Evolutionary conservation across 2,329 filamentous ascomycete genomes (phyloP).

Genomic region (Penicillium capsulatum): DNA sequence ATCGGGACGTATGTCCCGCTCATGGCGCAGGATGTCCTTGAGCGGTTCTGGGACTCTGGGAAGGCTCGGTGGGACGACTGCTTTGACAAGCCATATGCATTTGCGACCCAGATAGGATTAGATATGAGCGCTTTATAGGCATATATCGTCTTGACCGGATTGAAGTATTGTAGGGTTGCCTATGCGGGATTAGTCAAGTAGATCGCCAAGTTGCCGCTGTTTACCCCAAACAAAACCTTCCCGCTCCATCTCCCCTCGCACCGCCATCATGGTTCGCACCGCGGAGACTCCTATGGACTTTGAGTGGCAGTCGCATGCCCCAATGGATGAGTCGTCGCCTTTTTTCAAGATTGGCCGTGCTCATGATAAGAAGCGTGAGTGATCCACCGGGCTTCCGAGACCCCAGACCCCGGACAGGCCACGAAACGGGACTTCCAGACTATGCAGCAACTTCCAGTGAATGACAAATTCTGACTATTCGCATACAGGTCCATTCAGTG

Average conservation of each 20-base stretch:
- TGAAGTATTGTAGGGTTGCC: too few species aligned
- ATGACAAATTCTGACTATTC: background rate
- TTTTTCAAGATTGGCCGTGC: conserved; percentile 47
- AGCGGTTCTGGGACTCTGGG: conserved; percentile 35
- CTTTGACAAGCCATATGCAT: conserved; percentile 33
- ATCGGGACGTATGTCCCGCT: conserved; percentile 31
- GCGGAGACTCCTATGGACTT: conserved; percentile 51
- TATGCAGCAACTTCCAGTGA: too few species aligned
- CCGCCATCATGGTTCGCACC: conserved; percentile 37
- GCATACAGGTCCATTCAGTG: conserved; percentile 35
- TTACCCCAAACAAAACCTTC: conserved; percentile 25
- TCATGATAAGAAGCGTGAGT: conserved; percentile 44
- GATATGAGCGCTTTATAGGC: too few species aligned
- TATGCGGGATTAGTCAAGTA: too few species aligned
- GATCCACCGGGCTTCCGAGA: background rate
- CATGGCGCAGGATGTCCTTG: conserved; percentile 29
- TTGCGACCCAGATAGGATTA: background rate
- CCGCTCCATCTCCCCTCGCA: conserved; percentile 11
- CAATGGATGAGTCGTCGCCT: conserved; percentile 45
- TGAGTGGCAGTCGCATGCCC: conserved; percentile 45
- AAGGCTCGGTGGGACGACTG: conserved; percentile 37
- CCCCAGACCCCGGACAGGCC: background rate
- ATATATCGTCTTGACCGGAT: too few species aligned
- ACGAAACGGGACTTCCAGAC: too few species aligned
- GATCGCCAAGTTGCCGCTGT: conserved; percentile 8